Conservation (phyloP, 352 stramenopile species). For the Pythium brachiatum region DNA sequence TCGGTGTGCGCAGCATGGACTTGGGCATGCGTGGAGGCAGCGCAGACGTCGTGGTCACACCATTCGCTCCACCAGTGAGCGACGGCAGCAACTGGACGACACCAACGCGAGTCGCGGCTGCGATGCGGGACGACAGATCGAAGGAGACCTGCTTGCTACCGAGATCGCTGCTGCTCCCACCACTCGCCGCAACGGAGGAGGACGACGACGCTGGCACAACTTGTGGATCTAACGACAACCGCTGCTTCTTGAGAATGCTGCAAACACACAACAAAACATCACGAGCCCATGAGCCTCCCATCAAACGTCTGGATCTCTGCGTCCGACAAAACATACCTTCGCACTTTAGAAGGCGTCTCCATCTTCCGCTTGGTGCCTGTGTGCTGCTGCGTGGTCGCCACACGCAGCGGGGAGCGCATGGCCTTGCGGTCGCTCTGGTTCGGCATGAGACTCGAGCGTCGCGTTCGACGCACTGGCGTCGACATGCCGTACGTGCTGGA, state of each 20-base stretch:
- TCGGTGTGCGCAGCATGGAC: conserved; percentile 26
- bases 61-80: not conserved
- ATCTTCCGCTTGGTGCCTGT: conserved; percentile 28
- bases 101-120: conserved; percentile 1
- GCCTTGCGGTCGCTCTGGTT: conserved; percentile 17
- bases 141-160: conserved; percentile 72
- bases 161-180: not conserved
- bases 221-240: conserved; percentile 25
- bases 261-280: not conserved
- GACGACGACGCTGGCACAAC: not conserved
- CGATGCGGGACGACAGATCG: conserved; percentile 26
- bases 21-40: conserved; percentile 28
- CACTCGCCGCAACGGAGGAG: not conserved
- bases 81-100: conserved; percentile 9
- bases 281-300: not conserved
- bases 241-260: conserved; percentile 77
- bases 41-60: not conserved
- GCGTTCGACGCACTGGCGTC: conserved; percentile 30
- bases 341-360: conserved; percentile 34
- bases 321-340: too few species aligned
- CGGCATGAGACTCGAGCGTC: conserved; percentile 31
- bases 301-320: too few species aligned
- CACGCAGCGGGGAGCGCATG: conserved; percentile 9
- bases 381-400: conserved; percentile 1
- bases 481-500: conserved; percentile 15